These are phyloP conservation scores for Crithidia bombi DNA, from an alignment of 208 protist genomes.

Conservation along the genomic window DNA sequence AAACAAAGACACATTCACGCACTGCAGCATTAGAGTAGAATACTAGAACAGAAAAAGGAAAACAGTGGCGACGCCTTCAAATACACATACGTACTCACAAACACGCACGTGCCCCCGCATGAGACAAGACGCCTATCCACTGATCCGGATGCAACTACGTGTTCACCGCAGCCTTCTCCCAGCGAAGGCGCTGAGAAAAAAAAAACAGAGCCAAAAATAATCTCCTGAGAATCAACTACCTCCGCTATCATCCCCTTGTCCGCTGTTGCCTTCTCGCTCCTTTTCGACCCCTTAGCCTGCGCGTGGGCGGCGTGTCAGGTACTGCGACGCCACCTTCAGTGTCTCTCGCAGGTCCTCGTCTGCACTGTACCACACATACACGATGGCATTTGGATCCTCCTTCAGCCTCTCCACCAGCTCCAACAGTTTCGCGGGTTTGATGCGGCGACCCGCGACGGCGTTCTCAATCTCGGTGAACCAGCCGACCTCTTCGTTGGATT, in stretches of 20 bases:
- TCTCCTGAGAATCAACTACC: too few relatives aligned
- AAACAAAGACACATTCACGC: too few relatives aligned
- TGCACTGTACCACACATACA: conserved; percentile 11
- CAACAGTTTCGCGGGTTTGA: background rate
- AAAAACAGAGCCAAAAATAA: background rate
- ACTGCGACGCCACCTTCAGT: conserved; percentile 6
- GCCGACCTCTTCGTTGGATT: conserved; percentile 6
- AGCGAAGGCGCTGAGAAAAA: too few relatives aligned
- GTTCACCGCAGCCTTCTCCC: too few relatives aligned
- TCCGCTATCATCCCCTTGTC: background rate
- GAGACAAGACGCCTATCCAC: too few relatives aligned
- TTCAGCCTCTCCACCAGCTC: background rate
- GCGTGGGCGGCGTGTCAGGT: background rate
- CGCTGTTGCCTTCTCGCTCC: conserved; percentile 3
- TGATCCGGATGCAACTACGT: too few relatives aligned
- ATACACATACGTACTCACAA: background rate
- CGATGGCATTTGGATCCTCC: background rate
- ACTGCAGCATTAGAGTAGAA: too few relatives aligned
- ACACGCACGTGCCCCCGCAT: background rate
- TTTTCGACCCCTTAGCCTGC: conserved; percentile 5
- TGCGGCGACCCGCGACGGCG: background rate
- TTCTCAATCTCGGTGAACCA: conserved; percentile 5
- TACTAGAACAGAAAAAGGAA: too few relatives aligned
- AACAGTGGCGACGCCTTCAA: too few relatives aligned
- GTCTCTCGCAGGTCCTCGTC: conserved; percentile 4